These are phyloP conservation scores for Penicillium sumatraense DNA, from an alignment of 2,329 filamentous ascomycete genomes.

Conservation along the genomic window DNA sequence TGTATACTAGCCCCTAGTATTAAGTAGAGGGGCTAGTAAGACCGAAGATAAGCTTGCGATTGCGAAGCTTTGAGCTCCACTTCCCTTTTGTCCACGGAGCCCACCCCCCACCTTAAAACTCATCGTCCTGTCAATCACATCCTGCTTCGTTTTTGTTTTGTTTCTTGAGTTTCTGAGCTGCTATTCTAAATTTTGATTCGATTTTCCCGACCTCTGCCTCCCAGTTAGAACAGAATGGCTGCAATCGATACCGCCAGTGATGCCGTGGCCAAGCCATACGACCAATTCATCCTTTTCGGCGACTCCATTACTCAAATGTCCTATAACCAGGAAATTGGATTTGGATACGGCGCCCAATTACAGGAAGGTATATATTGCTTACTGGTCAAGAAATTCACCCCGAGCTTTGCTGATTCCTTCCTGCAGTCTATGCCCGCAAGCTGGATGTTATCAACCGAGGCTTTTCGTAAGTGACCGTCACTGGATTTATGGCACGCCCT, in stretches of 20 bases:
- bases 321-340: constrained; percentile 66
- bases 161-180: not conserved
- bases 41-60: constrained; percentile 3
- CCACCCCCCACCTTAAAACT: constrained; percentile 7
- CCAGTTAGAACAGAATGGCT: constrained; percentile 14
- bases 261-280: constrained; percentile 54
- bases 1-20: too few relatives aligned
- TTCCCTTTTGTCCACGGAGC: constrained; percentile 21
- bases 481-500: too few relatives aligned
- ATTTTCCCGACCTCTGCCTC: not conserved
- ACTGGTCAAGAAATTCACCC: too few relatives aligned
- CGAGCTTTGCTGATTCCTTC: constrained; percentile 4
- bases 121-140: not conserved
- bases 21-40: too few relatives aligned
- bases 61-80: constrained; percentile 3
- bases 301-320: constrained; percentile 83
- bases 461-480: constrained; percentile 58
- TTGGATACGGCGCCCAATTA: constrained; percentile 74
- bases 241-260: constrained; percentile 1
- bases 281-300: constrained; percentile 82
- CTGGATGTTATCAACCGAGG: constrained; percentile 90
- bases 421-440: constrained; percentile 71
- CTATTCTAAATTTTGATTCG: not conserved
- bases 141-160: not conserved
- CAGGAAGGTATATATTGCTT: constrained; percentile 65